phyloP scores from a whole-genome alignment of 306 rosid genomes.

The Cicer pinnatifidum region DNA sequence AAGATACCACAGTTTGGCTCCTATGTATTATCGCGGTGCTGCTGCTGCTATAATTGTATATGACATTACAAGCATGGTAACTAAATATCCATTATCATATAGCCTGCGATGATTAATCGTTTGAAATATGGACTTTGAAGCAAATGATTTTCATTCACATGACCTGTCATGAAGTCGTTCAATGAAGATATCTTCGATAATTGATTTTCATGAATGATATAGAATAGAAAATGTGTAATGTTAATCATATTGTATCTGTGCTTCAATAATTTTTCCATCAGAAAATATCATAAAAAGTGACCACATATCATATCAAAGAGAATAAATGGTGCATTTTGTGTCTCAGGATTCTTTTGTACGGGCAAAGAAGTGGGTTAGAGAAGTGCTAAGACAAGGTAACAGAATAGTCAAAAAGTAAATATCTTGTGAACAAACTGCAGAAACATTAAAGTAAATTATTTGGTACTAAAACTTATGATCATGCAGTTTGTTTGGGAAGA shows the following conservation, averaged over 20 bases:
- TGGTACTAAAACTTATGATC: background rate
- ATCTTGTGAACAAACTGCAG: slow-evolving; percentile 1
- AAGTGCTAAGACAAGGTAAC: slow-evolving; percentile 88
- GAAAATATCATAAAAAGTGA: slow-evolving; percentile 7
- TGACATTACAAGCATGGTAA: slow-evolving; percentile 72
- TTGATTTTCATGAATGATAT: background rate
- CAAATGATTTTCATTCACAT: background rate
- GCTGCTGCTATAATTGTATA: slow-evolving; percentile 86
- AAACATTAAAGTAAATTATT: background rate
- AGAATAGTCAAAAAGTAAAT: slow-evolving; percentile 7
- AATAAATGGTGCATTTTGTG: slow-evolving; percentile 40
- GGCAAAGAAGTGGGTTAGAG: slow-evolving; percentile 86
- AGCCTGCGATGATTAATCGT: background rate
- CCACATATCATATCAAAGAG: slow-evolving; percentile 18
- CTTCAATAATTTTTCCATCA: background rate
- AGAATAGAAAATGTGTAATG: background rate
- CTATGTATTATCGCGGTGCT: slow-evolving; percentile 96
- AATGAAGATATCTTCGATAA: background rate
- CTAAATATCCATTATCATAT: background rate
- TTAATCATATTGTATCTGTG: background rate
- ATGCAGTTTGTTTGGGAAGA: slow-evolving; percentile 11
- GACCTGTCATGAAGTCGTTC: background rate
- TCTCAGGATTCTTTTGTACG: slow-evolving; percentile 73
- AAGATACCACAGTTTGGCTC: slow-evolving; percentile 90
- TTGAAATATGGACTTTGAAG: slow-evolving; percentile 6